These are phyloP conservation scores for Metarhizium sp. DNA, from an alignment of 2,329 filamentous ascomycete species.

Conservation along the genomic window DNA sequence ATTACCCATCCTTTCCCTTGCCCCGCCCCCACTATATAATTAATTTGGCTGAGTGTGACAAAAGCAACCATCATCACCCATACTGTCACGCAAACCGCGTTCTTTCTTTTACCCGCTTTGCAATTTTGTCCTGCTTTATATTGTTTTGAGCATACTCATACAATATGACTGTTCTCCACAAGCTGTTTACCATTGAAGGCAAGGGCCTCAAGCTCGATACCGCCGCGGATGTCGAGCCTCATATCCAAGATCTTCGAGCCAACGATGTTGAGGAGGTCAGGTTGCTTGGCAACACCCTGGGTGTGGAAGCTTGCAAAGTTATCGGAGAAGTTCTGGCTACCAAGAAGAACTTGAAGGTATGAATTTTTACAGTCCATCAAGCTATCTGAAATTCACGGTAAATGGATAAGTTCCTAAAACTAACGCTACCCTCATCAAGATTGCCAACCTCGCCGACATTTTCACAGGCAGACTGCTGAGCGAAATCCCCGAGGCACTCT, in stretches of 20 bases:
- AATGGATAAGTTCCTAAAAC: neutral
- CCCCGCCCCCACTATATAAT: constrained; percentile 21
- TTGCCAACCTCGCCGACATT: constrained; percentile 91
- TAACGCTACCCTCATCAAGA: constrained; percentile 27
- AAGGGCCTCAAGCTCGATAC: constrained; percentile 89
- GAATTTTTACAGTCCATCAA: constrained; percentile 7
- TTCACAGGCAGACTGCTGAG: constrained; percentile 89
- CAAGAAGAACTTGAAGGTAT: constrained; percentile 72
- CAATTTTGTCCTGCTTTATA: constrained; percentile 1
- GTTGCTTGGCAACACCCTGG: constrained; percentile 85
- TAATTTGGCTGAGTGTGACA: constrained; percentile 3
- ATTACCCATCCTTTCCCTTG: constrained; percentile 1
- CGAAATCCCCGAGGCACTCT: constrained; percentile 88
- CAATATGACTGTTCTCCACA: constrained; percentile 31
- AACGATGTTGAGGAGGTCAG: constrained; percentile 77
- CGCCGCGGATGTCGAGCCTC: constrained; percentile 73
- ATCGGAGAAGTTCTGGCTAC: constrained; percentile 75
- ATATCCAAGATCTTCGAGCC: constrained; percentile 66
- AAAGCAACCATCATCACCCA: neutral
- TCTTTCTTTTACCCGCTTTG: constrained; percentile 2
- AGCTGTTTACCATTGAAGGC: constrained; percentile 83
- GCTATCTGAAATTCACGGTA: too few species aligned
- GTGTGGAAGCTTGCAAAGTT: constrained; percentile 76
- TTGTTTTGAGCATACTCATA: constrained; percentile 4
- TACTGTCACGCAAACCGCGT: neutral